Conservation (phyloP, 108 stramenopile genomes). For the Nannochloropsis oceanica region DNA sequence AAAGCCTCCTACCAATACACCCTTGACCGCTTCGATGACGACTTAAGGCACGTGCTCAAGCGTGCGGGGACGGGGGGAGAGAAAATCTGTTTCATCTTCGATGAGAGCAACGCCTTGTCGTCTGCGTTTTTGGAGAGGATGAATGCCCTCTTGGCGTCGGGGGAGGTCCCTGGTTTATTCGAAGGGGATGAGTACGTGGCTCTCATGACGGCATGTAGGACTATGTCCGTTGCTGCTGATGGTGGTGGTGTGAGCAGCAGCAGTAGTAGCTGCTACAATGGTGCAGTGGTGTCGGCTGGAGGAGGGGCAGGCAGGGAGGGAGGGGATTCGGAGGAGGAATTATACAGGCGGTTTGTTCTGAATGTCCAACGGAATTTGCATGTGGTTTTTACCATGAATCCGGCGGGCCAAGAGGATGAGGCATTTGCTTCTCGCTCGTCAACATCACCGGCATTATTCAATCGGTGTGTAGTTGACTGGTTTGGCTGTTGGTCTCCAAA, state of each 20-base stretch:
- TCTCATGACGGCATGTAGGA: slow-evolving; percentile 74
- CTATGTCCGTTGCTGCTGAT: slow-evolving; percentile 29
- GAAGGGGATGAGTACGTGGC: slow-evolving; percentile 88
- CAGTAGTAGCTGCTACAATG: slow-evolving; percentile 45
- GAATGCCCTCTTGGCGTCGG: slow-evolving; percentile 95
- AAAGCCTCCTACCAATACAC: slow-evolving; percentile 52
- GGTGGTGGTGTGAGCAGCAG: background rate
- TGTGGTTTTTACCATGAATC: slow-evolving; percentile 98
- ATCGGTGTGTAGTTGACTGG: slow-evolving; percentile 99
- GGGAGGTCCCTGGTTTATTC: slow-evolving; percentile 99
- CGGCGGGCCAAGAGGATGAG: slow-evolving; percentile 39
- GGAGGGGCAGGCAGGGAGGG: background rate
- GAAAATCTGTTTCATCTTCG: slow-evolving; percentile 94
- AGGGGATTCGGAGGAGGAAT: slow-evolving; percentile 82
- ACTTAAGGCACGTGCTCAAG: slow-evolving; percentile 74
- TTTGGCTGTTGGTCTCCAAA: slow-evolving; percentile 88
- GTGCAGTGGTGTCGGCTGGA: background rate
- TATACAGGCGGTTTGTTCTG: slow-evolving; percentile 69
- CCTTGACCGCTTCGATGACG: slow-evolving; percentile 88
- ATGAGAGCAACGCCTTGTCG: slow-evolving; percentile 78
- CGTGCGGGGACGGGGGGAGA: slow-evolving; percentile 90
- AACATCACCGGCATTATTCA: slow-evolving; percentile 96
- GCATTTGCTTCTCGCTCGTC: slow-evolving; percentile 54
- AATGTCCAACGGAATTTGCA: slow-evolving; percentile 91
- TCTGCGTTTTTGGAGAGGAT: slow-evolving; percentile 94